phyloP scores from a whole-genome alignment of 2,329 filamentous ascomycete genomes.

The Fusarium drepaniforme region DNA sequence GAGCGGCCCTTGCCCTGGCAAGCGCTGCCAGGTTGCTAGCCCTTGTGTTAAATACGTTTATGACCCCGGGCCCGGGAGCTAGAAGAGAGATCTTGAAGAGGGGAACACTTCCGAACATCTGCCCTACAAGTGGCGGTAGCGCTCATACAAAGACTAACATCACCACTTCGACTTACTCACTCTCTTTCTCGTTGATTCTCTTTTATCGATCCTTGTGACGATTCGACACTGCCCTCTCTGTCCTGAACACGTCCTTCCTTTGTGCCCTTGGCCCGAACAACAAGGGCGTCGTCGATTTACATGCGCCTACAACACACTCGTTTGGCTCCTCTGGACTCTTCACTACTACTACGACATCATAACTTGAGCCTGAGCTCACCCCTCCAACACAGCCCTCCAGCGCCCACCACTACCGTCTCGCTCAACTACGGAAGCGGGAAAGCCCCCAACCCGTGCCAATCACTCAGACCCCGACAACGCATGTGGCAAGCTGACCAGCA shows the following conservation, averaged over 20 bases:
- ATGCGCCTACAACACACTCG: constrained; percentile 39
- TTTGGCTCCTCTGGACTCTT: constrained; percentile 43
- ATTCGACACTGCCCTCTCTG: constrained; percentile 23
- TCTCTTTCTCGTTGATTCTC: constrained; percentile 33
- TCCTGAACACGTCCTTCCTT: constrained; percentile 37
- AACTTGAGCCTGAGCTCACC: constrained; percentile 36
- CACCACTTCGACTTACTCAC: constrained; percentile 37
- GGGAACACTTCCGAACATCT: constrained; percentile 36
- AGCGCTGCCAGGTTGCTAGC: constrained; percentile 42
- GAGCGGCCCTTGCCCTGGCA: constrained; percentile 42
- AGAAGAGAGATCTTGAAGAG: constrained; percentile 41
- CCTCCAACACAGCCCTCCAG: constrained; percentile 40
- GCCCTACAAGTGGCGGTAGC: constrained; percentile 31
- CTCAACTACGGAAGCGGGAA: constrained; percentile 46
- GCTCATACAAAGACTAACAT: constrained; percentile 43
- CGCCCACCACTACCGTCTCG: constrained; percentile 40
- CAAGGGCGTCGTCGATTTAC: constrained; percentile 28
- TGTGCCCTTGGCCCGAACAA: constrained; percentile 26
- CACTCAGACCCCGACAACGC: constrained; percentile 36
- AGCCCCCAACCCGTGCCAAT: constrained; percentile 42
- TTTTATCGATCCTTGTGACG: constrained; percentile 20
- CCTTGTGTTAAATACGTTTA: constrained; percentile 46
- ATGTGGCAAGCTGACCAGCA: constrained; percentile 44
- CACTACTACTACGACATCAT: constrained; percentile 37
- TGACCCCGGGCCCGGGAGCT: constrained; percentile 44